A percentile compares a stretch with the other conserved stretches of the same genome.
phyloP scores from a whole-genome alignment of 345 rosid genomes.

The Populus simonii region DNA sequence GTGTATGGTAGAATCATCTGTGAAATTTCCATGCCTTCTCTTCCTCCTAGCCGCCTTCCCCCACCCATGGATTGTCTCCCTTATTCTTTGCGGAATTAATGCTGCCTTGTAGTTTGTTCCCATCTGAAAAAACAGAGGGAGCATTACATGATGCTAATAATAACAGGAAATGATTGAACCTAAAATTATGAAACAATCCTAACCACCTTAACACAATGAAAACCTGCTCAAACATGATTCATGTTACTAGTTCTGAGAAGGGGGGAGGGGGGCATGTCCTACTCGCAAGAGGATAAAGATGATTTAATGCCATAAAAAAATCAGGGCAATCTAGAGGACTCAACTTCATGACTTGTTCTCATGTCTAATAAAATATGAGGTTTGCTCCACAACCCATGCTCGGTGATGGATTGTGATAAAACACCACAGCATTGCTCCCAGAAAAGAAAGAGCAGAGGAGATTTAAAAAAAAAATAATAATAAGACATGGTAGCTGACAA shows the following conservation, averaged over 20 bases:
- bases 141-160: background rate
- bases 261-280: background rate
- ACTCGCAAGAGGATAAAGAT: background rate
- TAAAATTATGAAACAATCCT: background rate
- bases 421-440: background rate
- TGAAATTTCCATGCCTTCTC: conserved; percentile 54
- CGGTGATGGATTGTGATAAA: background rate
- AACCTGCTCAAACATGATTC: background rate
- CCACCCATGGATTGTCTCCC: conserved; percentile 89
- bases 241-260: background rate
- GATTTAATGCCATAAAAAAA: background rate
- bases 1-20: conserved; percentile 63
- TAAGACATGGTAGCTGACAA: too few relatives aligned
- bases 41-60: conserved; percentile 75
- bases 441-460: background rate
- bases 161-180: background rate
- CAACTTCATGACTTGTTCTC: background rate
- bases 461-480: too few relatives aligned
- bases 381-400: background rate
- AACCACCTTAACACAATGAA: background rate
- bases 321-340: background rate
- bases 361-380: background rate
- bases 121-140: conserved; percentile 54
- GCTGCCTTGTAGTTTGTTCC: conserved; percentile 95
- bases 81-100: conserved; percentile 67